These are phyloP conservation scores for Martiniozyma abietophila DNA, from an alignment of 805 yeast species.

Conservation along the genomic window DNA sequence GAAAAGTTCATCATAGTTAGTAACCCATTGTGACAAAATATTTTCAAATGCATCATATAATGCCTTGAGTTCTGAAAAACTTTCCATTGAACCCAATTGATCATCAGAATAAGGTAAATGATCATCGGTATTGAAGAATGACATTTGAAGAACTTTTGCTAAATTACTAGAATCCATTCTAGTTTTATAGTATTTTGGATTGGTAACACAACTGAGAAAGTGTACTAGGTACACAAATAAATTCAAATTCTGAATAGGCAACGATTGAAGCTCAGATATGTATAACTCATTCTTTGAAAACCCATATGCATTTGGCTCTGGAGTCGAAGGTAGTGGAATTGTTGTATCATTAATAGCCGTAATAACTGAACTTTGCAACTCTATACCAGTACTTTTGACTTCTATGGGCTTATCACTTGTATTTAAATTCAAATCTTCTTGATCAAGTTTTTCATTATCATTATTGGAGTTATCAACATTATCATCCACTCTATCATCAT, in stretches of 20 bases:
- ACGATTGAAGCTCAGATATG: no score
- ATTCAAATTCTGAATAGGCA: slow-evolving; percentile 26
- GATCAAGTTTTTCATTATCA: no score
- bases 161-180: slow-evolving; percentile 30
- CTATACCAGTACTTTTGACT: no score
- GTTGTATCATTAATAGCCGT: no score
- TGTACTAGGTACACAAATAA: slow-evolving; percentile 23
- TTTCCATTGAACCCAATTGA: slow-evolving; percentile 11
- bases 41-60: slow-evolving; percentile 22
- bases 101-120: slow-evolving; percentile 4
- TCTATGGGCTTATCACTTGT: no score
- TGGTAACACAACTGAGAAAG: slow-evolving; percentile 21
- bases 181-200: slow-evolving; percentile 21
- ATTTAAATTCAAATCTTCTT: no score
- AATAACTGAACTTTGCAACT: no score
- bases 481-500: slow-evolving; percentile 4
- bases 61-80: slow-evolving; percentile 10
- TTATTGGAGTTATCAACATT: not conserved
- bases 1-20: slow-evolving; percentile 12
- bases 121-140: slow-evolving; percentile 28
- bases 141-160: slow-evolving; percentile 31
- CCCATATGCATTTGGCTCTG: no score
- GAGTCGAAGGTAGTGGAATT: no score
- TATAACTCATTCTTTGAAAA: no score
- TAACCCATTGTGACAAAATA: slow-evolving; percentile 22